Evolutionary conservation across 371 early-diverging fungal genomes (phyloP).

Genomic region (Mortierella sp.): DNA sequence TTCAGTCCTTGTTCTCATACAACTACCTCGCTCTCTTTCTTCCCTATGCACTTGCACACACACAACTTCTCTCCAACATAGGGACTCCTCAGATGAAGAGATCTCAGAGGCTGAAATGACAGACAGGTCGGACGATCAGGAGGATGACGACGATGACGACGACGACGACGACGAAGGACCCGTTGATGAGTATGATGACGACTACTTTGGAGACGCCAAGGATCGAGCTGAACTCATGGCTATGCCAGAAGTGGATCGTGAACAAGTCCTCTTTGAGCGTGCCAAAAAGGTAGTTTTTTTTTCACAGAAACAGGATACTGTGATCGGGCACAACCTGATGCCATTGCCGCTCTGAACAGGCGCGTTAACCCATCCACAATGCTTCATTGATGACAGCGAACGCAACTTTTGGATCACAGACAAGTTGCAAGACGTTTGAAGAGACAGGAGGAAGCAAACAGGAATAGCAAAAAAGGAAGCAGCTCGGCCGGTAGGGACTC

Average conservation of each 20-base stretch:
- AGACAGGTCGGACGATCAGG: constrained; percentile 52
- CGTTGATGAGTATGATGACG: constrained; percentile 80
- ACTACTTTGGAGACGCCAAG: constrained; percentile 80
- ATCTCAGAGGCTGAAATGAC: constrained; percentile 51
- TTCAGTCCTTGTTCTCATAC: neutral
- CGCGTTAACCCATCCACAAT: neutral
- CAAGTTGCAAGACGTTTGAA: constrained; percentile 68
- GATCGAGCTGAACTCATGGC: constrained; percentile 74
- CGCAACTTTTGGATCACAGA: constrained; percentile 59
- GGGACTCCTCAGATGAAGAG: constrained; percentile 51
- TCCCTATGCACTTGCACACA: too few species aligned
- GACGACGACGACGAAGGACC: constrained; percentile 63
- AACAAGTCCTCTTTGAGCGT: constrained; percentile 79
- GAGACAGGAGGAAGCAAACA: constrained; percentile 60
- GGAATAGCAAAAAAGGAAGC: constrained; percentile 53
- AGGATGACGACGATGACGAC: constrained; percentile 58
- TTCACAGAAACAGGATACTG: too few species aligned
- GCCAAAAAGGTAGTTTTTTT: constrained; percentile 65
- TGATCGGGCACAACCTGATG: too few species aligned
- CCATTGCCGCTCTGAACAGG: neutral
- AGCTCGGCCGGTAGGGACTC: constrained; percentile 54
- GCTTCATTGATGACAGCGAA: constrained; percentile 20
- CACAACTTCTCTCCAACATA: neutral
- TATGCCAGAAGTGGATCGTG: constrained; percentile 80
- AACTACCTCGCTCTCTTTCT: too few species aligned